Evolutionary conservation across 139 green algal species (phyloP), one percentile per base, ranked within the genome.

Genomic region (Monoraphidium neglectum): DNA sequence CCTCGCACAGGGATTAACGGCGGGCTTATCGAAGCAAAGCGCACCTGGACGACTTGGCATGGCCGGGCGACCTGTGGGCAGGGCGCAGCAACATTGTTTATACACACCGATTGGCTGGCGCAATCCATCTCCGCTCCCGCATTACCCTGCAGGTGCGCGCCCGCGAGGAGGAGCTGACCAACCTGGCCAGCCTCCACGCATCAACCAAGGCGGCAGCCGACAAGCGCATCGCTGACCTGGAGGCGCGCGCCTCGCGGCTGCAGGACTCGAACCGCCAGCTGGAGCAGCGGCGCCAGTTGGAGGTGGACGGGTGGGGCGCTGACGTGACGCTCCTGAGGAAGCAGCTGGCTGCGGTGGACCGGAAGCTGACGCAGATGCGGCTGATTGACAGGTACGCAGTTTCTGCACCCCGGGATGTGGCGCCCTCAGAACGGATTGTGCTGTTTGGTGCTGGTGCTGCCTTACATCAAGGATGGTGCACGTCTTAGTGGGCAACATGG

Each of bases 141-240:
- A n/a, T n/a, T n/a, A n/a, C n/a, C n/a, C n/a, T n/a, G n/a, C n/a
- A 94, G 90, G 65, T 95, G 36, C 82, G 84, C 59, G 18, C 76
- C 54, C 83, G 86, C 15, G 87, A 92, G 73, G 84, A 93, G 71
- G 90, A 93, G 51, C 74, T 93, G 15, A 78, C 86, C 28, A 87
- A 86, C 73, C 81, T 96, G 61, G 75, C 85, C 38, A 86, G 73
- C 18, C 79, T 94, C 54, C 90, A 96, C 74, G 84, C 72, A 12
- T 73, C 89, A 37, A 67, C 87, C 13, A 87, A 86, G 54, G 77
- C 74, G 6, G 81, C 91, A 70, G 87, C 92, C 36, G 91, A 97
- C 77, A 49, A 76, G 37, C 89, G 89, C 46, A 80, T 90, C 21
- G 47, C 60, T 1, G 89, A 95, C 43, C 82, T 94, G 49, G 87